Evolutionary conservation across 202 grass and related monocot genomes (phyloP), one percentile per base, ranked within the genome.

Genomic region (Zoysia matrella): DNA sequence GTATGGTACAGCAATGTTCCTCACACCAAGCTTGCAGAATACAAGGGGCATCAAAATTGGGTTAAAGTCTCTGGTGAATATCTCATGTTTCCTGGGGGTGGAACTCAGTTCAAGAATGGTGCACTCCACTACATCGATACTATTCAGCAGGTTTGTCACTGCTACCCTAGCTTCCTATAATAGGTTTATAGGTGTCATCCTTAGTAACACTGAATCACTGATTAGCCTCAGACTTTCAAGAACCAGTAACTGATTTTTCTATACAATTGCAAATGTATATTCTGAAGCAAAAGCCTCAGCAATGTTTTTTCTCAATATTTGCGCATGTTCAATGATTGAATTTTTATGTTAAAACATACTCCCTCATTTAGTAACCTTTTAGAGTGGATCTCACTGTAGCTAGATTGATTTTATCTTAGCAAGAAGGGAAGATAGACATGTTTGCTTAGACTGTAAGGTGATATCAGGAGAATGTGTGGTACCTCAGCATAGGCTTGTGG

Each of bases 11-110:
- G 65, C 75, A 99, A 99, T 70, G 93, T 96, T 41, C 97, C 97
- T 63, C 93, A 99, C 83, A 94, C 97, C 40, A 94, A 87, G 60
- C 93, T 99, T 63, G 93, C 89, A 58, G 89, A 87, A 77, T 87
- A 89, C 30, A 99, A 99, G 81, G 93, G 97, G 36, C 97, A 99
- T 65, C 97, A 99, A 80, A 99, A 99, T 69, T 99, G 97, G 97
- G 97, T 99, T 75, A 99, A 99, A 78, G 91, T 99, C 71, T 99
- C 93, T 67, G 97, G 97, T 51, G 93, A 99, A 5, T 80, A 92
- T 51, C 93, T 94, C 65, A 69, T 90, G 60, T 99, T 99, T 74
- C 97, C 97, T 83, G 97, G 97, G 65, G 97, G 97, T 7, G 93
- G 97, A 47, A 99, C 97, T 77, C 97, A 99, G 77, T 99, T 99